Evolutionary conservation across 169 alveolate species (phyloP).

Genomic region (Plasmodium malariae): DNA sequence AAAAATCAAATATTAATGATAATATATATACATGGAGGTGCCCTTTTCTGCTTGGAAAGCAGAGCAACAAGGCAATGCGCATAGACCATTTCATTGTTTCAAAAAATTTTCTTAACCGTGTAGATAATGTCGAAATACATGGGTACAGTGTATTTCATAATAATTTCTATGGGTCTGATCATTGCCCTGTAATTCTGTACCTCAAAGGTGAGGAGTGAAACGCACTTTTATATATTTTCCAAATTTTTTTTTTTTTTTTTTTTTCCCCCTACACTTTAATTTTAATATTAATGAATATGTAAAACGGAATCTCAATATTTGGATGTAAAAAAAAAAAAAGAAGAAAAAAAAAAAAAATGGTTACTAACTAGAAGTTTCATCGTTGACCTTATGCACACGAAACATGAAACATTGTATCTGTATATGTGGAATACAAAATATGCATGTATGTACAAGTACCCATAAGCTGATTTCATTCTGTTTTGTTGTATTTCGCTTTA

Average conservation of each 20-base stretch:
- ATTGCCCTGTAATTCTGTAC: conserved; percentile 64
- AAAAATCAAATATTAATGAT: conserved; percentile 25
- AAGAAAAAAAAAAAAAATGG: no score
- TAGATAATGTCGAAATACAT: conserved; percentile 49
- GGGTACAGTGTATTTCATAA: conserved; percentile 63
- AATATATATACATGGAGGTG: conserved; percentile 75
- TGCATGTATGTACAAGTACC: no score
- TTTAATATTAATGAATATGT: no score
- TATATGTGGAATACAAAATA: no score
- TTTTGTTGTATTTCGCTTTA: no score
- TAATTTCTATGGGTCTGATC: conserved; percentile 73
- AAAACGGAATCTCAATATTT: no score
- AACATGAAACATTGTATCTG: no score
- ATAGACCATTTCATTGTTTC: conserved; percentile 71
- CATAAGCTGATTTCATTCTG: no score
- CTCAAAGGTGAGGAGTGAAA: conserved; percentile 4
- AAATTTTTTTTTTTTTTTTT: background rate
- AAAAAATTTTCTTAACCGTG: conserved; percentile 12
- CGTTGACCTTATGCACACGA: no score
- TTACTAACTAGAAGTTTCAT: no score
- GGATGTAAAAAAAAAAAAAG: no score
- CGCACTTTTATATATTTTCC: no score
- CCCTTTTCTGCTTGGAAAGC: conserved; percentile 53
- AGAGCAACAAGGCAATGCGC: conserved; percentile 66
- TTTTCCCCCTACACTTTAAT: background rate